phyloP scores from a whole-genome alignment of 768 basidiomycete species.

The Tulasnella sp. region DNA sequence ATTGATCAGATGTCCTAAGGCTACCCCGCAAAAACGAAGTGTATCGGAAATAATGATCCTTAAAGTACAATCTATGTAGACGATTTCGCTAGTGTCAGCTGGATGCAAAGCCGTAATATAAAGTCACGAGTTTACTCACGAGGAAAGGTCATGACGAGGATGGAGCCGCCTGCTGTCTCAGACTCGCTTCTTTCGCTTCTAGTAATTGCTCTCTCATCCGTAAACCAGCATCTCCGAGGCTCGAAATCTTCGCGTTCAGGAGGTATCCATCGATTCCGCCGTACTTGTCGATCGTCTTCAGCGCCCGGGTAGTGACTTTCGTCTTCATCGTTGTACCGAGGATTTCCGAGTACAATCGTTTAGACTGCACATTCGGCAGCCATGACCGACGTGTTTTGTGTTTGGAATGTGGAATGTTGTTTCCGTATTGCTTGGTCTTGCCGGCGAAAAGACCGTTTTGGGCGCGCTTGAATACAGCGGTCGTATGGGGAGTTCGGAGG shows the following conservation, averaged over 20 bases:
- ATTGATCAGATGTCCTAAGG: not conserved
- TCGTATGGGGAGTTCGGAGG: constrained; percentile 37
- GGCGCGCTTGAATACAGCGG: constrained; percentile 75
- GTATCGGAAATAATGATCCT: not conserved
- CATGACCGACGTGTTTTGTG: constrained; percentile 83
- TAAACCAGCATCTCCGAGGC: constrained; percentile 45
- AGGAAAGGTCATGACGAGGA: not conserved
- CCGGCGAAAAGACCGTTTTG: constrained; percentile 82
- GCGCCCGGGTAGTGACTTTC: constrained; percentile 69
- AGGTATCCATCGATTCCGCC: constrained; percentile 73
- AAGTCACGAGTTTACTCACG: not conserved
- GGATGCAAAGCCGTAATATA: not conserved
- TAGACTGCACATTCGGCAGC: constrained; percentile 82
- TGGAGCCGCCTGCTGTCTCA: not conserved
- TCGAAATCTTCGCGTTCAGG: constrained; percentile 41
- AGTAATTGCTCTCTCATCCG: constrained; percentile 46
- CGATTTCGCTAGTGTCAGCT: not conserved
- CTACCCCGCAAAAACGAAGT: not conserved
- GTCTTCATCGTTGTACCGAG: constrained; percentile 57
- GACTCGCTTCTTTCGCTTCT: constrained; percentile 33
- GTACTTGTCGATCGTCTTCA: constrained; percentile 81
- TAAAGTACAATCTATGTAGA: constrained; percentile 8
- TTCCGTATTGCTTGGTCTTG: constrained; percentile 72
- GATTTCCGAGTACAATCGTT: constrained; percentile 65
- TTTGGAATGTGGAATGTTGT: constrained; percentile 86